phyloP scores from a whole-genome alignment of 2,329 filamentous ascomycete species.

The Aspergillus sp. region DNA sequence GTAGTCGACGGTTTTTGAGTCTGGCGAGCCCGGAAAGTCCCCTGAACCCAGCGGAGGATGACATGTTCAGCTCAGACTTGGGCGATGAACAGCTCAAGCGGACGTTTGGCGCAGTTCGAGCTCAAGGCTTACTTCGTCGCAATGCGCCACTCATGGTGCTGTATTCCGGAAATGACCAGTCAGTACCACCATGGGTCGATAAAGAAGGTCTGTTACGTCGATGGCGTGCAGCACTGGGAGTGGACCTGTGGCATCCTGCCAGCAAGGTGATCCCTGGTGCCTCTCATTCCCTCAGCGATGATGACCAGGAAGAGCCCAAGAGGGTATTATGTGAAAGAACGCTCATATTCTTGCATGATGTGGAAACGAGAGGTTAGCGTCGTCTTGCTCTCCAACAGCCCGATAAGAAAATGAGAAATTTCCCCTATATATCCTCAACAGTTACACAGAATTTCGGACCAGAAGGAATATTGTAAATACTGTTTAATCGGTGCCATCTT shows the following conservation, averaged over 20 bases:
- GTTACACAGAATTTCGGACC: too few species aligned
- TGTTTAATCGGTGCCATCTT: too few species aligned
- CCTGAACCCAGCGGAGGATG: conserved; percentile 67
- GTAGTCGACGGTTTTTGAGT: conserved; percentile 57
- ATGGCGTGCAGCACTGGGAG: conserved; percentile 35
- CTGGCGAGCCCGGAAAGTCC: conserved; percentile 52
- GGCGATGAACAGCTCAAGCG: conserved; percentile 54
- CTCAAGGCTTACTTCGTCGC: conserved; percentile 33
- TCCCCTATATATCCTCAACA: too few species aligned
- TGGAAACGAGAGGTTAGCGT: too few species aligned
- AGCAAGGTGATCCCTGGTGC: conserved; percentile 49
- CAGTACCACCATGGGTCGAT: conserved; percentile 44
- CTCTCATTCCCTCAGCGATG: conserved; percentile 26
- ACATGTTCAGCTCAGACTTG: conserved; percentile 79
- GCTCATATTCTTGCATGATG: conserved; percentile 46
- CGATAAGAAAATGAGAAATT: too few species aligned
- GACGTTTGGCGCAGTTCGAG: conserved; percentile 59
- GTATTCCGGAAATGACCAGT: conserved; percentile 46
- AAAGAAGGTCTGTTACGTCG: conserved; percentile 41
- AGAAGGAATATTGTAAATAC: too few species aligned
- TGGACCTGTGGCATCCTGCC: conserved; percentile 44
- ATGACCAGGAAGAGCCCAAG: conserved; percentile 41
- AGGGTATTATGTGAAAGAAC: conserved; percentile 52
- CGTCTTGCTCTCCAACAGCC: too few species aligned
- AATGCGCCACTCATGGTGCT: conserved; percentile 39